A percentile compares a stretch with the other conserved stretches of the same genome.
Conservation (phyloP, 73 alveolate genomes). For the Paramecium pentaurelia region DNA sequence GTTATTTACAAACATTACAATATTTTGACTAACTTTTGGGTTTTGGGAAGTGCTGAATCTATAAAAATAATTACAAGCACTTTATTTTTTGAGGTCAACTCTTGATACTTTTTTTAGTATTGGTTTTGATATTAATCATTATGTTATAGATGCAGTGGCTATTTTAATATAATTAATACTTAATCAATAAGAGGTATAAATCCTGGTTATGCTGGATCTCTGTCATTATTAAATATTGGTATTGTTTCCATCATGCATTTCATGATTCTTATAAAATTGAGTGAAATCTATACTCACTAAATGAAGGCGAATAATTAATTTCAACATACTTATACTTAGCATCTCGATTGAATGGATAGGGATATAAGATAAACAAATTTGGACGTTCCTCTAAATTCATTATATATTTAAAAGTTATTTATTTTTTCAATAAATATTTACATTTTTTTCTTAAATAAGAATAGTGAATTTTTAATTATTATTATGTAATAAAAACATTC, state of each 20-base stretch:
- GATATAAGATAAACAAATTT: background rate
- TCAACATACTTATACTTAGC: background rate
- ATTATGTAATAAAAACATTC: background rate
- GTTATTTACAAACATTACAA: constrained; percentile 10
- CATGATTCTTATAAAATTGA: background rate
- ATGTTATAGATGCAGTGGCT: background rate
- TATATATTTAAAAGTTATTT: background rate
- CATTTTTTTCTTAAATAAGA: background rate
- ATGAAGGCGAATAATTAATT: background rate
- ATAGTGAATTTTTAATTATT: background rate
- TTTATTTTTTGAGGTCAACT: background rate
- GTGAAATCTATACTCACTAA: background rate
- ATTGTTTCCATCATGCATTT: background rate
- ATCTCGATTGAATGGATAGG: background rate
- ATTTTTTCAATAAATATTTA: background rate
- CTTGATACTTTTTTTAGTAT: background rate
- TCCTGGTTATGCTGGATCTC: background rate
- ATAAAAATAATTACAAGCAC: background rate
- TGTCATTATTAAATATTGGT: background rate
- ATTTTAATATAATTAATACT: background rate
- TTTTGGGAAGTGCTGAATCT: background rate
- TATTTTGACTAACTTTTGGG: background rate
- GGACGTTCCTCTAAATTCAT: background rate
- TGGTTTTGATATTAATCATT: background rate
- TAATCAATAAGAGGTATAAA: background rate